phyloP scores from a whole-genome alignment of 805 yeast species.

The Starmerella floris region DNA sequence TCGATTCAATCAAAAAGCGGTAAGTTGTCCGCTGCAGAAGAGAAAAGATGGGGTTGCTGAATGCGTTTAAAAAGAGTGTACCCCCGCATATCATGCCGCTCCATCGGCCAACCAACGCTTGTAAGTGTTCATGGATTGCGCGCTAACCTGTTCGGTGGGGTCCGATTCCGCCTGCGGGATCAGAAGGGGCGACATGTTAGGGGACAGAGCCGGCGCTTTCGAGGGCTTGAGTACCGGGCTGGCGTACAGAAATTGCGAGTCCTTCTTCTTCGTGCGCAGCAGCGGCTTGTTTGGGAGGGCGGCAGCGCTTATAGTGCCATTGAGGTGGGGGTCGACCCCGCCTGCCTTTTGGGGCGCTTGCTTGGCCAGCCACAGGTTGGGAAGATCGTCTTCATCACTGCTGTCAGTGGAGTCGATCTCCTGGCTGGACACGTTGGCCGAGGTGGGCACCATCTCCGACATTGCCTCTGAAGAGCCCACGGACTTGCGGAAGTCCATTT shows the following conservation, averaged over 20 bases:
- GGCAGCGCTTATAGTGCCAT: neutral
- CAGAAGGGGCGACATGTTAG: slow-evolving; percentile 20
- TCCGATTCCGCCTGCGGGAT: slow-evolving; percentile 11
- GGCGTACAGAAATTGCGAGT: slow-evolving; percentile 20
- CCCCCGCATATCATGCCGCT: no score
- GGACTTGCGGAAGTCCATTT: slow-evolving; percentile 6
- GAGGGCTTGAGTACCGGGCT: slow-evolving; percentile 21
- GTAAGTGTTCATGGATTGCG: slow-evolving; percentile 19
- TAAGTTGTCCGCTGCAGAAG: no score
- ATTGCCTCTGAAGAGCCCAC: neutral
- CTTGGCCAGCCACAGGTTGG: slow-evolving; percentile 7
- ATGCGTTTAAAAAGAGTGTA: no score
- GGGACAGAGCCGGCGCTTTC: slow-evolving; percentile 12
- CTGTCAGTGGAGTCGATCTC: neutral
- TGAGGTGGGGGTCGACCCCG: neutral
- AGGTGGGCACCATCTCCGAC: neutral
- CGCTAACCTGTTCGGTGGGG: slow-evolving; percentile 3
- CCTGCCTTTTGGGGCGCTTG: neutral
- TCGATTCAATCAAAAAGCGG: no score
- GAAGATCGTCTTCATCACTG: slow-evolving; percentile 14
- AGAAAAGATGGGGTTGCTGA: no score
- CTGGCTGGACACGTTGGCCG: neutral
- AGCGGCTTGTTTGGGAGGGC: neutral
- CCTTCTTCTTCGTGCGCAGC: slow-evolving; percentile 3
- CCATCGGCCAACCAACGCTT: slow-evolving; percentile 19